phyloP scores from a whole-genome alignment of 1,284 basidiomycete species.

The Cutaneotrichosporon mucoides region DNA sequence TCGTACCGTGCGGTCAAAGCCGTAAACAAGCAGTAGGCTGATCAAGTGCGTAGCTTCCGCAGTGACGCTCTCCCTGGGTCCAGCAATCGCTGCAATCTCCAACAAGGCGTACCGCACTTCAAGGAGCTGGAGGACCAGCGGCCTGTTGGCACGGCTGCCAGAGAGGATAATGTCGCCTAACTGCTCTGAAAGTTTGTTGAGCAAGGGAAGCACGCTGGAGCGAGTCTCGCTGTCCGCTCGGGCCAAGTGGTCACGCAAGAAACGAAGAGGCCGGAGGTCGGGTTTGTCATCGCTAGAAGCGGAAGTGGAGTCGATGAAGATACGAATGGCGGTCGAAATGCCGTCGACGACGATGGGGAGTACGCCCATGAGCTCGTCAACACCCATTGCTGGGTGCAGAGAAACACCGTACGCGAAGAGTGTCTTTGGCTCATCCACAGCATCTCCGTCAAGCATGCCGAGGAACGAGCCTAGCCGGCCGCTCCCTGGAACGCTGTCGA shows the following conservation, averaged over 20 bases:
- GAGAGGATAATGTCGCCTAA: conserved; percentile 21
- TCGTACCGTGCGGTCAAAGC: conserved; percentile 55
- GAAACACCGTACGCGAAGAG: conserved; percentile 18
- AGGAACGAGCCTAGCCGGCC: conserved; percentile 21
- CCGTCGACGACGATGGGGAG: conserved; percentile 31
- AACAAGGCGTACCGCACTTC: conserved; percentile 60
- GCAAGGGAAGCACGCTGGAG: not conserved
- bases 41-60: conserved; percentile 50
- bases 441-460: conserved; percentile 3
- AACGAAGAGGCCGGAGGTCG: conserved; percentile 18
- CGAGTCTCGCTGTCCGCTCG: not conserved
- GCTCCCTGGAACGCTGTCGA: conserved; percentile 24
- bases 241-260: conserved; percentile 23
- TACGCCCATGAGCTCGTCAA: conserved; percentile 21
- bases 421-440: conserved; percentile 9
- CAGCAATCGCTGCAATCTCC: conserved; percentile 51
- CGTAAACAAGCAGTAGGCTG: conserved; percentile 56
- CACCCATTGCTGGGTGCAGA: conserved; percentile 21
- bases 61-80: conserved; percentile 6
- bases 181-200: conserved; percentile 5
- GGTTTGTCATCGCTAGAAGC: conserved; percentile 3
- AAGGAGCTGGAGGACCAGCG: conserved; percentile 42
- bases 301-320: conserved; percentile 16
- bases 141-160: conserved; percentile 7
- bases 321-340: conserved; percentile 11